phyloP scores from a whole-genome alignment of 129 eudicot species.

The Mikania micrantha region DNA sequence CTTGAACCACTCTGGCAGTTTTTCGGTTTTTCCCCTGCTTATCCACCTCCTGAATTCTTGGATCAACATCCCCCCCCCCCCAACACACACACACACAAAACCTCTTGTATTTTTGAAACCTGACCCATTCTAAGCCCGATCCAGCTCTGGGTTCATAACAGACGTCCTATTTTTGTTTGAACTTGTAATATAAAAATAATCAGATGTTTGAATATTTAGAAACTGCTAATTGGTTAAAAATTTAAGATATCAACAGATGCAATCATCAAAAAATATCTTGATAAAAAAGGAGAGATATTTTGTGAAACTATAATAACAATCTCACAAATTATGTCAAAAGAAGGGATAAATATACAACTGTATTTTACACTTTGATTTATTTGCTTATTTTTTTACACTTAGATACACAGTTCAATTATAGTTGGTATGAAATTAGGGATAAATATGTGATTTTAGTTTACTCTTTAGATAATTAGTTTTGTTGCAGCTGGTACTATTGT shows the following conservation, averaged over 20 bases:
- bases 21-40: too few relatives aligned
- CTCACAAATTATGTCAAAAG: background rate
- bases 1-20: too few relatives aligned
- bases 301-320: background rate
- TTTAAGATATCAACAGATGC: background rate
- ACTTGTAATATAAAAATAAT: background rate
- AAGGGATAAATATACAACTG: background rate
- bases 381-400: background rate
- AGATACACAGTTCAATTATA: background rate
- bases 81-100: too few relatives aligned
- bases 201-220: background rate
- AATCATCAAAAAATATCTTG: background rate
- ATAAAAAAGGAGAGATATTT: background rate
- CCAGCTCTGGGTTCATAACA: too few relatives aligned
- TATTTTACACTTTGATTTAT: background rate
- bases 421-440: background rate
- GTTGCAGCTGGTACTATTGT: constrained; percentile 4
- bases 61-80: too few relatives aligned
- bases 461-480: background rate
- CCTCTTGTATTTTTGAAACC: too few relatives aligned
- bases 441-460: background rate
- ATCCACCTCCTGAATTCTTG: too few relatives aligned
- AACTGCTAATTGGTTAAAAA: background rate
- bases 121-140: too few relatives aligned
- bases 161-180: background rate